Evolutionary conservation across 2,329 filamentous ascomycete species (phyloP), one percentile per base, ranked within the genome.

Genomic region (Aspergillus sp.): DNA sequence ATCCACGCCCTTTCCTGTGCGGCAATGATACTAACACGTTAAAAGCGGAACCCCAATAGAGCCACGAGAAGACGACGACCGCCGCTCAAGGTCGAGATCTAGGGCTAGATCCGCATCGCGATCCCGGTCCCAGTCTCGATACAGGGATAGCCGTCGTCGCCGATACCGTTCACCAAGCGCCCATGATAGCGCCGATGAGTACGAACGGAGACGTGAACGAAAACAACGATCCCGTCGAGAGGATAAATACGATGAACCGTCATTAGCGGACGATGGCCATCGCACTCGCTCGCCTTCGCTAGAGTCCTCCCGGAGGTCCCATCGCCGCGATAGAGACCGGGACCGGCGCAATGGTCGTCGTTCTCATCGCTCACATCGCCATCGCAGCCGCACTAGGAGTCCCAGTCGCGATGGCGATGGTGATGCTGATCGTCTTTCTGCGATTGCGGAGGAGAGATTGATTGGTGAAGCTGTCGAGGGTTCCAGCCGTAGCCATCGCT

Each of bases 241-340:
- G 5, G 69, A 70, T 13, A 74, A 77, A 43, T 77, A 77, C 15
- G 72, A 74, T 44, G 72, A 78, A 41, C 41, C 30, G 3, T 41
- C 48, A 13, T 25, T 48, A 19, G 47, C 47, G 15, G 54, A 73
- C 53, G 60, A 74, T 55, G 70, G 72, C 10, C 77, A 82, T 43
- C 77, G 78, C 44, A 82, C 83, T 0, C 77, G 84, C 49, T 88
- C 85, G 4, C 75, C 76, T 4, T 88, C 86, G 2, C 79, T 78
- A 1, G 79, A 81, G 10, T 75, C 77, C 7, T 75, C 76, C 4
- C 74, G 75, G 33, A 80, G 76, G 46, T 77, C 79, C 43, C 80
- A 83, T 57, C 80, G 81, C 52, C 82, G 81, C 55, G 82, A 79
- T 45, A 77, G 76, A 53, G 81, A 85, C 38, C 74, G 74, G 49